These are phyloP conservation scores for Rhododendron ferrugineum DNA, from an alignment of 148 eudicot species.

Conservation along the genomic window DNA sequence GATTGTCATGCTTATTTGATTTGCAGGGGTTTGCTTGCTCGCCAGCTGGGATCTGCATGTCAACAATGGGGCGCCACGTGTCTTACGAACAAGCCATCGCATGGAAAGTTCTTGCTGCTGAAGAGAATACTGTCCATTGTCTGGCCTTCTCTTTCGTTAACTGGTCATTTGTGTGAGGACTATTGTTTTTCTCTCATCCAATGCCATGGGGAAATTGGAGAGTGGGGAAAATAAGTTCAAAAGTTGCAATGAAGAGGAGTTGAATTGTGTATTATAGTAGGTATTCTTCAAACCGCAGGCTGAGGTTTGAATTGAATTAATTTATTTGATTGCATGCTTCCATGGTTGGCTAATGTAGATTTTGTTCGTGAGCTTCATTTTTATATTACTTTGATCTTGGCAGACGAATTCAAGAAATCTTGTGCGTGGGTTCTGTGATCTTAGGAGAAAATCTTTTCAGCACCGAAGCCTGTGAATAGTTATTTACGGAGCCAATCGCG, in stretches of 20 bases:
- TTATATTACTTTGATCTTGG: not conserved
- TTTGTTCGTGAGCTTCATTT: not conserved
- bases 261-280: not conserved
- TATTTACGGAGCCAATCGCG: no score
- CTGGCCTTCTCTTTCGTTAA: slow-evolving; percentile 85
- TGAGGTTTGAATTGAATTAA: not conserved
- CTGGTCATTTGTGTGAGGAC: slow-evolving; percentile 76
- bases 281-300: not conserved
- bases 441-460: no score
- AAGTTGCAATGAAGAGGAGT: not conserved
- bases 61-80: slow-evolving; percentile 84
- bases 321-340: slow-evolving; percentile 5
- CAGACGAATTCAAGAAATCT: not conserved
- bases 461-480: no score
- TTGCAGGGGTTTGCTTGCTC: slow-evolving; percentile 74
- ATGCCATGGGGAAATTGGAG: not conserved
- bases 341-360: not conserved
- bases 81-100: slow-evolving; percentile 77
- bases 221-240: not conserved
- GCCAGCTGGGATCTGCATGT: slow-evolving; percentile 81
- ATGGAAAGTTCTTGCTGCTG: slow-evolving; percentile 81
- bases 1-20: not conserved
- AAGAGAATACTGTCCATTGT: slow-evolving; percentile 69
- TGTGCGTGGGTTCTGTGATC: not conserved
- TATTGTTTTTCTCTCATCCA: not conserved